A percentile compares a stretch with the other conserved stretches of the same genome.
Conservation (phyloP, 371 early-diverging fungal genomes). For the Rhizopus microsporus region DNA sequence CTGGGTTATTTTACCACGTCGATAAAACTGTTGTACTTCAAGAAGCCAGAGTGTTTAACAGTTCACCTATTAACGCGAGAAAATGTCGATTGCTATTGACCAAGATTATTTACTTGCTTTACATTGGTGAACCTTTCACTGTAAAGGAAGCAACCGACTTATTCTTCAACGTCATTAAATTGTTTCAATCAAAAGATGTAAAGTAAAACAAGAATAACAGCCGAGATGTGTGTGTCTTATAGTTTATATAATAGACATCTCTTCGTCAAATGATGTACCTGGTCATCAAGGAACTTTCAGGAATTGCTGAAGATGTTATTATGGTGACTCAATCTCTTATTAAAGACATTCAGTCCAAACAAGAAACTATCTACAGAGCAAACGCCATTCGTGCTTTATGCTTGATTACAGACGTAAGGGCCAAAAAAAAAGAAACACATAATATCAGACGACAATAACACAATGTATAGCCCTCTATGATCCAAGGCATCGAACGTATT, state of each 20-base stretch:
- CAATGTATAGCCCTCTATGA: conserved; percentile 77
- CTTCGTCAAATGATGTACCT: conserved; percentile 95
- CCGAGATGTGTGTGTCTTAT: neutral
- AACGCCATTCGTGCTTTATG: conserved; percentile 95
- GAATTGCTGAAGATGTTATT: conserved; percentile 92
- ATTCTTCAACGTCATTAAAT: conserved; percentile 96
- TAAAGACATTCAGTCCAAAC: conserved; percentile 94
- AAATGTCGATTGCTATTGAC: conserved; percentile 92
- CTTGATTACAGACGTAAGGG: conserved; percentile 90
- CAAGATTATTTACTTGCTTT: conserved; percentile 91
- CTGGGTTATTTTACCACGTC: conserved; percentile 63
- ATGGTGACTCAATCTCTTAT: conserved; percentile 94
- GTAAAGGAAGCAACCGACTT: conserved; percentile 95
- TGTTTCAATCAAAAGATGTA: conserved; percentile 95
- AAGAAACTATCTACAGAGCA: conserved; percentile 86
- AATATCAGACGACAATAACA: neutral
- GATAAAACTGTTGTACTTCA: conserved; percentile 95
- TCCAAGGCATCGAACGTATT: conserved; percentile 94
- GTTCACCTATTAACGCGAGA: conserved; percentile 91
- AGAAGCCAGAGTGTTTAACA: conserved; percentile 96
- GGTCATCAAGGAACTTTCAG: conserved; percentile 92
- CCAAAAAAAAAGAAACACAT: conserved; percentile 9
- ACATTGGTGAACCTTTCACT: conserved; percentile 85
- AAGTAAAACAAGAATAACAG: conserved; percentile 16
- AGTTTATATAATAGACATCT: conserved; percentile 58